Base-by-base conservation (phyloP, 306 rosid species). In the Cercis canadensis region DNA sequence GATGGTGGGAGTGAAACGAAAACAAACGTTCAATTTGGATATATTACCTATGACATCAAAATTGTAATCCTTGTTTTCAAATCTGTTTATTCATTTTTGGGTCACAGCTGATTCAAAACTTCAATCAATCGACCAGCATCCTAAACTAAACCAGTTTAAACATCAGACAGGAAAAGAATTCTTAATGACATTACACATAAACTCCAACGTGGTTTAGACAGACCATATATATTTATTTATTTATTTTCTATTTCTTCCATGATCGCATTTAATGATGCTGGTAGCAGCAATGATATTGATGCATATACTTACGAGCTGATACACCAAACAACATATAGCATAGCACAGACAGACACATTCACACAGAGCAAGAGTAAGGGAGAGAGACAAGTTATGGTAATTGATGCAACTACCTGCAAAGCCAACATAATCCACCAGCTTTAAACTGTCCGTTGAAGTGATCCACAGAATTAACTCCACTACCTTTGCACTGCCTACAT, bases 401-500 rank as follows among this genome's bases (percentile, higher is more conserved):
- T 79, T 17, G 61, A 66, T 51, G 54, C 7, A 62, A 43, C 39
- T 83, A 95, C 99, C 99, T 91, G 97, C 99, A 95, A 71, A 95
- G 75, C 99, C 99, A 95, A 79, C 99, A 95, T 51, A 92, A 44
- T 73, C 87, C 90, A 70, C 99, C 99, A 0, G 96, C 99, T 82
- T 95, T 95, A 54, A 83, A 91, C 72, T 67, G 96, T 49, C 99
- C 99, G 39, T 92, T 89, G 89, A 86, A 95, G 86, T 91, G 99
- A 85, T 95, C 99, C 24, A 61, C 88, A 39, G 89, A 80, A 74
- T 95, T 95, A 34, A 95, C 92, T 69, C 99, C 99, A 24, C 72
- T 40, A 40, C 99, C 97, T 81, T 92, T 10, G 81, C 99, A 95
- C 67, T 95, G 99, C 65, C 75, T 6, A 59, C 99, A 92, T 32